These are phyloP conservation scores for Cryptococcus maquisensis DNA, from an alignment of 1,284 basidiomycete genomes.

Conservation along the genomic window DNA sequence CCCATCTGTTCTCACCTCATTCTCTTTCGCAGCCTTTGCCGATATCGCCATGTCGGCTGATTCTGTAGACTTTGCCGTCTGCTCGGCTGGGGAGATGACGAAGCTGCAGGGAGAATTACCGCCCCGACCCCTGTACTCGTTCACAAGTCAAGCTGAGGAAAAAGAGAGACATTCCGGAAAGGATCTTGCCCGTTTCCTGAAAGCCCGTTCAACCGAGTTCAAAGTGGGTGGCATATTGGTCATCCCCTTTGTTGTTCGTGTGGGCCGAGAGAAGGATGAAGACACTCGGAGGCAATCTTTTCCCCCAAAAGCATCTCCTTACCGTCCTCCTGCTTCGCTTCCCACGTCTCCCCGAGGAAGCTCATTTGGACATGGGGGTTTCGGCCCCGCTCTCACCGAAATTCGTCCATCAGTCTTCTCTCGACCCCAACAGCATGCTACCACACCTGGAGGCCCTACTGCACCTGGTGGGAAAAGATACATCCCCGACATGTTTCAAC, in stretches of 20 bases:
- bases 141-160: conserved; percentile 12
- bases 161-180: conserved; percentile 16
- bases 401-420: conserved; percentile 1
- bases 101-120: conserved; percentile 10
- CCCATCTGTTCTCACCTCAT: conserved; percentile 15
- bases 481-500: conserved; percentile 21
- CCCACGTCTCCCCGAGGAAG: not conserved
- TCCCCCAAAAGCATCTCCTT: conserved; percentile 1
- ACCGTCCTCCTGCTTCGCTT: not conserved
- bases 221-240: conserved; percentile 19
- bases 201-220: conserved; percentile 15
- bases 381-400: conserved; percentile 6
- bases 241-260: no score
- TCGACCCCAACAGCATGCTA: not conserved
- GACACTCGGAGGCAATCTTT: no score
- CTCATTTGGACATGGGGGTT: not conserved
- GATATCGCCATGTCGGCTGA: conserved; percentile 11
- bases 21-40: conserved; percentile 17
- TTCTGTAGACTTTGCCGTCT: conserved; percentile 17
- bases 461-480: conserved; percentile 1
- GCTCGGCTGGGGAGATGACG: conserved; percentile 11
- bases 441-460: conserved; percentile 1
- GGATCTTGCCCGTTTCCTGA: conserved; percentile 16
- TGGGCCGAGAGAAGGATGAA: no score
- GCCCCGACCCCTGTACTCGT: conserved; percentile 5